Conservation (phyloP, 345 rosid species). For the Hibiscus mutabilis region DNA sequence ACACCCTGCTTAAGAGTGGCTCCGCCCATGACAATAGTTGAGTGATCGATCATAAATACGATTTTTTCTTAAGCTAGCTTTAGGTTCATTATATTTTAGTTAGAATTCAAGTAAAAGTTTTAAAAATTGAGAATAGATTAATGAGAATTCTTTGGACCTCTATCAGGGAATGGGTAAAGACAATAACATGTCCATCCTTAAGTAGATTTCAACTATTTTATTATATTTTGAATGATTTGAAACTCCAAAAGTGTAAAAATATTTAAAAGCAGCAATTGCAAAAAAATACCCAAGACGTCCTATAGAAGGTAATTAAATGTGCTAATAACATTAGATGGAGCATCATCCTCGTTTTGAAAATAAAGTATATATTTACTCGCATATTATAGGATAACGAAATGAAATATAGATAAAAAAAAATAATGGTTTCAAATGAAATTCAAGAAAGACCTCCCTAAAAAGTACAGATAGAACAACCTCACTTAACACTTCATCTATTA, state of each 20-base stretch:
- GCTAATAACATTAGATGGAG: constrained; percentile 23
- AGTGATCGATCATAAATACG: not conserved
- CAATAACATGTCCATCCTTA: not conserved
- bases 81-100: not conserved
- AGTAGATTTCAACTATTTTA: not conserved
- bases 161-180: not conserved
- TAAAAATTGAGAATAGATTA: not conserved
- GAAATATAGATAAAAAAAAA: not conserved
- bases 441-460: constrained; percentile 51
- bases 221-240: not conserved
- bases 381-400: constrained; percentile 3
- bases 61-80: not conserved
- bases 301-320: constrained; percentile 58
- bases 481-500: constrained; percentile 72
- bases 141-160: not conserved
- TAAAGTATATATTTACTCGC: not conserved
- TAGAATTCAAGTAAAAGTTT: not conserved
- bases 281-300: constrained; percentile 69
- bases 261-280: not conserved
- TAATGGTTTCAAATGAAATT: constrained; percentile 13
- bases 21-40: no score
- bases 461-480: constrained; percentile 69
- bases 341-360: constrained; percentile 1
- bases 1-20: no score
- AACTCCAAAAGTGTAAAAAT: not conserved